Conservation (phyloP, 495 filamentous ascomycete species). For the Lasiosphaeria hispida region DNA sequence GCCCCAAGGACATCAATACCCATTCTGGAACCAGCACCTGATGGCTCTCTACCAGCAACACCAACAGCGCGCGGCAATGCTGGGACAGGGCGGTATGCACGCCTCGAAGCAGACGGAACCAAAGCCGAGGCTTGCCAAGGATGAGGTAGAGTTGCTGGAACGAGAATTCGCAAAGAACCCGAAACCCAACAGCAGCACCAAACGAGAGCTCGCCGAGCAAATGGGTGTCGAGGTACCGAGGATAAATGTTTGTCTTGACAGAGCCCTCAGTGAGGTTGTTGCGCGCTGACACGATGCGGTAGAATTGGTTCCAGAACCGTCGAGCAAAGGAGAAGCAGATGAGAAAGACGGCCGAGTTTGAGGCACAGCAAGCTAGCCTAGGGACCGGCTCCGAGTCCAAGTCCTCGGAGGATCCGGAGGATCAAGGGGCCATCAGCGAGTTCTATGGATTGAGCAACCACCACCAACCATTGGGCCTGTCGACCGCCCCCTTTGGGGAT, state of each 20-base stretch:
- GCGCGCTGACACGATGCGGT: slow-evolving; percentile 29
- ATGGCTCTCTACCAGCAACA: slow-evolving; percentile 32
- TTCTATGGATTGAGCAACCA: slow-evolving; percentile 31
- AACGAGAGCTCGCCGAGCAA: slow-evolving; percentile 68
- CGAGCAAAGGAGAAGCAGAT: slow-evolving; percentile 81
- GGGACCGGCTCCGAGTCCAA: slow-evolving; percentile 42
- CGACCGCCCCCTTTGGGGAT: slow-evolving; percentile 36
- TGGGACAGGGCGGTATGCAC: slow-evolving; percentile 31
- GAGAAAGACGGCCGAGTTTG: slow-evolving; percentile 65
- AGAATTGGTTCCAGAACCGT: slow-evolving; percentile 94
- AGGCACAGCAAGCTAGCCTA: slow-evolving; percentile 54
- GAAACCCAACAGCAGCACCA: slow-evolving; percentile 74
- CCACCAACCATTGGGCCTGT: slow-evolving; percentile 33
- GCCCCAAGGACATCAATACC: slow-evolving; percentile 25
- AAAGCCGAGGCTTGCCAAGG: slow-evolving; percentile 72
- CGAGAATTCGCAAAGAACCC: slow-evolving; percentile 70
- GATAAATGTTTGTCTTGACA: slow-evolving; percentile 63
- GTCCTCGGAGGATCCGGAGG: slow-evolving; percentile 34
- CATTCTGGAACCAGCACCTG: slow-evolving; percentile 29
- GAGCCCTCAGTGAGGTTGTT: slow-evolving; percentile 1
- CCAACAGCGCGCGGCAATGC: slow-evolving; percentile 28
- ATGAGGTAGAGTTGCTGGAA: slow-evolving; percentile 76
- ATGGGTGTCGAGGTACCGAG: slow-evolving; percentile 71
- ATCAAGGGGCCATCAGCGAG: slow-evolving; percentile 25
- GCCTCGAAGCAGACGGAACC: slow-evolving; percentile 47